These are phyloP conservation scores for Tulasnella sp. DNA, from an alignment of 768 basidiomycete genomes.

Conservation along the genomic window DNA sequence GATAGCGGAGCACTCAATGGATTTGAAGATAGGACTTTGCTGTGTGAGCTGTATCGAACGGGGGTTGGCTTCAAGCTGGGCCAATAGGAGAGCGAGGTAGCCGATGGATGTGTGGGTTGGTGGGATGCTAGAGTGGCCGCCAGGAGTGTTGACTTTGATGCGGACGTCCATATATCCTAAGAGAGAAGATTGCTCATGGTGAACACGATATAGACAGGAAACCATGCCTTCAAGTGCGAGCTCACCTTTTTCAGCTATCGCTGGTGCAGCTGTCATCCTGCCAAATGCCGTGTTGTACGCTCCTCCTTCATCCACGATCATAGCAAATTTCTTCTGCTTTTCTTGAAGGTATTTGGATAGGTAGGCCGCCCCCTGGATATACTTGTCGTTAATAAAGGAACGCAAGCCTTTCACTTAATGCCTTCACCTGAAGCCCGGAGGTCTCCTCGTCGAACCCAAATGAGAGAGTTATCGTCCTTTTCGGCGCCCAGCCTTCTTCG, in stretches of 20 bases:
- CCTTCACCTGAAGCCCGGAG: slow-evolving; percentile 47
- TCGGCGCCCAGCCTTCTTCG: slow-evolving; percentile 59
- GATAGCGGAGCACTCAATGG: slow-evolving; percentile 62
- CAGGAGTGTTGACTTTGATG: slow-evolving; percentile 63
- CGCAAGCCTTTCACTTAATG: slow-evolving; percentile 15
- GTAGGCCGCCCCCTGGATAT: slow-evolving; percentile 43
- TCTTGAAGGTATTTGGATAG: slow-evolving; percentile 49
- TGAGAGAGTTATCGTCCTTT: slow-evolving; percentile 57
- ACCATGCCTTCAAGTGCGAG: not conserved
- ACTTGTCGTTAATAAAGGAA: not conserved
- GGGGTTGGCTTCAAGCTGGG: slow-evolving; percentile 65
- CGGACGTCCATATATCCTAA: slow-evolving; percentile 53
- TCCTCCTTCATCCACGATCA: slow-evolving; percentile 89
- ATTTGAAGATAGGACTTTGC: slow-evolving; percentile 55
- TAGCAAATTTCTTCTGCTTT: slow-evolving; percentile 69
- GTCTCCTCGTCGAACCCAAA: slow-evolving; percentile 79
- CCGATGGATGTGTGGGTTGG: slow-evolving; percentile 77
- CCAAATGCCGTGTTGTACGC: slow-evolving; percentile 44
- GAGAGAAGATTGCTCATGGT: not conserved
- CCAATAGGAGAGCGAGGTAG: slow-evolving; percentile 67
- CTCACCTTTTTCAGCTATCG: slow-evolving; percentile 63
- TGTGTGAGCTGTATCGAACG: slow-evolving; percentile 47
- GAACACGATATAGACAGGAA: not conserved
- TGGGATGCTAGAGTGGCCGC: slow-evolving; percentile 85
- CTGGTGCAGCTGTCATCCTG: slow-evolving; percentile 56